A percentile compares a stretch with the other conserved stretches of the same genome.
Conservation (phyloP, 768 basidiomycete genomes). For the Podaxis sp. region DNA sequence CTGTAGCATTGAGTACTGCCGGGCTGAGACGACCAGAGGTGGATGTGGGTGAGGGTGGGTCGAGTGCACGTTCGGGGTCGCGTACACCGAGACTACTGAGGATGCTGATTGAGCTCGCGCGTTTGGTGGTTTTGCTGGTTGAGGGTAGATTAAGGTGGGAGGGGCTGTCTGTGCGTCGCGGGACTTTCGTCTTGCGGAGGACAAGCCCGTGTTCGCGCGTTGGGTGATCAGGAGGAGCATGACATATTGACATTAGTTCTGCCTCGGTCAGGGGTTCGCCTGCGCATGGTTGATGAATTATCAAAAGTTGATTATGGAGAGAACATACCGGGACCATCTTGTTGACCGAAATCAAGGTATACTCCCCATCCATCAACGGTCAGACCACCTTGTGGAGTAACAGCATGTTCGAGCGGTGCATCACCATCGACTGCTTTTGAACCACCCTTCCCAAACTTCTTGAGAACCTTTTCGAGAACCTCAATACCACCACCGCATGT, state of each 20-base stretch:
- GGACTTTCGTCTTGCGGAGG: conserved; percentile 48
- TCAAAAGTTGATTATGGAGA: not conserved
- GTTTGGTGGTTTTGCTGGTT: conserved; percentile 64
- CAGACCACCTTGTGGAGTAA: conserved; percentile 57
- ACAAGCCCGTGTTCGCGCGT: conserved; percentile 78
- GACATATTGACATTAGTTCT: conserved; percentile 80
- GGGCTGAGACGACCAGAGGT: conserved; percentile 23
- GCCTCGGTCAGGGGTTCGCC: conserved; percentile 78
- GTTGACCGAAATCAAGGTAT: conserved; percentile 61
- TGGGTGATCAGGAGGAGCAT: conserved; percentile 74
- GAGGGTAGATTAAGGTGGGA: conserved; percentile 32
- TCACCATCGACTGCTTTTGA: conserved; percentile 49
- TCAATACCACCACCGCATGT: conserved; percentile 82
- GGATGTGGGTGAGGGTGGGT: conserved; percentile 54
- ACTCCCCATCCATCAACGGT: conserved; percentile 90
- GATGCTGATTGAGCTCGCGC: conserved; percentile 93
- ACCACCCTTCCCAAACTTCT: conserved; percentile 78
- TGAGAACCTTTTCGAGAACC: conserved; percentile 83
- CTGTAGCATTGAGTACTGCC: conserved; percentile 31
- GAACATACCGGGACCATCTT: conserved; percentile 51
- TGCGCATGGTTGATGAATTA: conserved; percentile 25
- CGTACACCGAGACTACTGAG: conserved; percentile 90
- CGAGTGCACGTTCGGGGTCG: conserved; percentile 68
- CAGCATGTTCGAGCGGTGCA: not conserved
- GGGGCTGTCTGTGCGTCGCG: conserved; percentile 41